A percentile compares a stretch with the other conserved stretches of the same genome.
phyloP scores from a whole-genome alignment of 169 alveolate species.

The Plasmodium adleri region DNA sequence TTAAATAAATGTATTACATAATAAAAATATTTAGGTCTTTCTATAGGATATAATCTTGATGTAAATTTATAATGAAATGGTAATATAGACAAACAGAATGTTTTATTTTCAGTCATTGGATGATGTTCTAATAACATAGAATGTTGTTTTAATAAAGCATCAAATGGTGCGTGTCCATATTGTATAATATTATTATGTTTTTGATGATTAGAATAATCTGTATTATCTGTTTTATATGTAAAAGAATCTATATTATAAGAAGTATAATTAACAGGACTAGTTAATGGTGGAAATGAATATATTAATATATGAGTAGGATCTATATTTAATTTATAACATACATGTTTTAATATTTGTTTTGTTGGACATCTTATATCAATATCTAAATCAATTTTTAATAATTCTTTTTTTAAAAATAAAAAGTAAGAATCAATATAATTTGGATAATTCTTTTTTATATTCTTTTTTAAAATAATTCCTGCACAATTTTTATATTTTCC shows the following conservation, averaged over 20 bases:
- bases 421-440: constrained; percentile 73
- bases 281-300: constrained; percentile 79
- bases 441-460: constrained; percentile 55
- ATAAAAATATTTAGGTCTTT: constrained; percentile 51
- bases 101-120: constrained; percentile 53
- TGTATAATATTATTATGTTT: neutral
- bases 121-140: constrained; percentile 56
- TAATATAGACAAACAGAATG: constrained; percentile 60
- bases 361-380: constrained; percentile 85
- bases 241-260: constrained; percentile 76
- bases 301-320: constrained; percentile 86
- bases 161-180: constrained; percentile 51
- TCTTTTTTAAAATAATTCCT: constrained; percentile 52
- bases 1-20: constrained; percentile 68
- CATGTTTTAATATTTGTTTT: constrained; percentile 82
- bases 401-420: constrained; percentile 65
- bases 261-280: constrained; percentile 54
- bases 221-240: constrained; percentile 22
- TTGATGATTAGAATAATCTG: constrained; percentile 20
- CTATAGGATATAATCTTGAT: constrained; percentile 49
- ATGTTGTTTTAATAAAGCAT: constrained; percentile 63
- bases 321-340: constrained; percentile 84
- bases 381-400: constrained; percentile 63
- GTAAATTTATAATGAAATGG: constrained; percentile 76
- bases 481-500: constrained; percentile 75